Base-by-base conservation (phyloP, 1,139 yeast genomes). In the Candida glucosophila region DNA sequence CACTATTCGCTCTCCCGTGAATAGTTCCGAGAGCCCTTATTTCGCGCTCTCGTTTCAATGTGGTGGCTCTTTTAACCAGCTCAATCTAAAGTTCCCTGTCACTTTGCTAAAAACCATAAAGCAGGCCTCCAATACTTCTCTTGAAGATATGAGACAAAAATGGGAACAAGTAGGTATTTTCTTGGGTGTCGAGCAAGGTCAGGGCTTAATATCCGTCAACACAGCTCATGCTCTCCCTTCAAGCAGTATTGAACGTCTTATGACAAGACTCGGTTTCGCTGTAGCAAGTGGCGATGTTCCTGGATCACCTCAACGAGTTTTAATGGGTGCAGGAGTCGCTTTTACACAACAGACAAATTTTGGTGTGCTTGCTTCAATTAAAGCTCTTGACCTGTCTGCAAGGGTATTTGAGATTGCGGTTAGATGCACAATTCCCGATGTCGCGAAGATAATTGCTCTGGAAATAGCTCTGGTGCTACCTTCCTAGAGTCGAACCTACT, bases 81-180 rank as follows among this genome's bases (percentile, higher is more conserved):
- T 85, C 17, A 62, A 63, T 31, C 55, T 88, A 37, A 77, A 76
- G 41, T 51, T 85, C 24, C 95, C 95, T 1, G 69, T 81, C 1
- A 66, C 72, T 12, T 47, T 82, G 13, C 60, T 77, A 27, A 77
- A 78, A 43, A 74, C 82, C 13, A 47, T 83, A 39, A 55, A 68
- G 3, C 71, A 80, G 5, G 68, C 79, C 1, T 53, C 59, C 0
- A 52, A 76, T 32, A 42, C 56, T 3, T 49, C 61, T 2, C 29
- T 54, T 5, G 72, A 72, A 0, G 82, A 77, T 27, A 88, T 82
- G 49, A 65, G 73, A 32, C 61, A 58, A 29, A 67, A 93, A 36
- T 88, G 97, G 97, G 55, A 61, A 22, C 90, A 82, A 44, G 72
- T 86, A 29, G 85, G 79, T 4, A 64, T 67, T 1, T 46, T 52